Conservation (phyloP, 2,329 filamentous ascomycete genomes). For the Epichloe gansuensis region DNA sequence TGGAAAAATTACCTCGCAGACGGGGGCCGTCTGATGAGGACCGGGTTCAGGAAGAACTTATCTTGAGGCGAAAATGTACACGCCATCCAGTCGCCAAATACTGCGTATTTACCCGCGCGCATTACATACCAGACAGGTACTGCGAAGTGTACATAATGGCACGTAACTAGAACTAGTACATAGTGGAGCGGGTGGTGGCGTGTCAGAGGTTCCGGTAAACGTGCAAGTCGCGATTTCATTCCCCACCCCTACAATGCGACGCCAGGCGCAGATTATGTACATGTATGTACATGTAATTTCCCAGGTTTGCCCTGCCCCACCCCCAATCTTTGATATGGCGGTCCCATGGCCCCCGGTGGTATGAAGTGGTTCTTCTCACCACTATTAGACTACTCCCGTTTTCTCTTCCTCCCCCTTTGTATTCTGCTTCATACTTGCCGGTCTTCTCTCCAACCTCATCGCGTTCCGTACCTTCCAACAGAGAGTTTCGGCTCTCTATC, state of each 20-base stretch:
- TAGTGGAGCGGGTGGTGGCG: neutral
- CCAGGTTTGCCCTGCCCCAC: neutral
- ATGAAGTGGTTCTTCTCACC: neutral
- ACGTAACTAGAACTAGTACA: neutral
- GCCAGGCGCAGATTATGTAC: neutral
- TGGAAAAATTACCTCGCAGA: too few relatives aligned
- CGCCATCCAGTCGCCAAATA: neutral
- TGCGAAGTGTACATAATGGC: neutral
- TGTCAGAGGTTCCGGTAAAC: slow-evolving; percentile 6
- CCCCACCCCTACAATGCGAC: neutral
- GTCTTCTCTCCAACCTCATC: slow-evolving; percentile 15
- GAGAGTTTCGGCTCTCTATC: slow-evolving; percentile 41
- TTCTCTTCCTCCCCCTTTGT: slow-evolving; percentile 10
- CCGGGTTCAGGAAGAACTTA: too few relatives aligned
- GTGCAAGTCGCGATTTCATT: neutral
- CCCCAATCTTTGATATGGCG: neutral
- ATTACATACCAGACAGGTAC: slow-evolving; percentile 5
- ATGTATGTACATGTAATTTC: slow-evolving; percentile 1
- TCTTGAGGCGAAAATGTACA: neutral
- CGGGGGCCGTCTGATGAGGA: too few relatives aligned
- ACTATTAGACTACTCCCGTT: neutral
- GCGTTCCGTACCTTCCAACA: slow-evolving; percentile 34
- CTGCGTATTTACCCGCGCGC: neutral
- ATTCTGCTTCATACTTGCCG: slow-evolving; percentile 9
- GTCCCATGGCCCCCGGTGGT: neutral